Base-by-base conservation (phyloP, 1,139 yeast species). In the Schizosaccharomyces versatilis region DNA sequence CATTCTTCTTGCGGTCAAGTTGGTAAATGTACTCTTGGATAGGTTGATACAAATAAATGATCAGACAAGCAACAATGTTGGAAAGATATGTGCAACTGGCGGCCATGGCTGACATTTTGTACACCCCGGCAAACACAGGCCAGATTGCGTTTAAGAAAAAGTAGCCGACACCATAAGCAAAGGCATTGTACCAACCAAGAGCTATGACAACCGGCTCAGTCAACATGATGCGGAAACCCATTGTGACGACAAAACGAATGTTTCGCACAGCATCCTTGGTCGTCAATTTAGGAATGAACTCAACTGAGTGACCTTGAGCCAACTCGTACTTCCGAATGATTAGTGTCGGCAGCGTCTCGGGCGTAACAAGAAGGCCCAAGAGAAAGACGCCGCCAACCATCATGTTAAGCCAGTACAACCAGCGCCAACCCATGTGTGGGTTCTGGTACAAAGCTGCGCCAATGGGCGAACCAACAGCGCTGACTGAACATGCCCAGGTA, bases 161-260 rank as follows among this genome's bases (percentile, higher is more conserved):
- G 32, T 52, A 88, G 57, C 88, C 73, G 60, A 85, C 72, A 36
- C 95, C 84, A 70, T 88, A 86, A 63, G 86, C 81, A 66, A 86
- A 75, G 55, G 95, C 84, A 65, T 88, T 94, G 68, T 84, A 88
- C 57, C 78, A 17, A 14, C 95, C 85, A 67, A 86, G 76, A 61
- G 83, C 69, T 60, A 80, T 86, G 62, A 88, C 75, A 41, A 86
- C 94, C 2, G 94, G 93, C 67, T 86, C 95, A 53, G 82, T 74
- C 41, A 76, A 67, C 36, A 77, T 77, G 62, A 88, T 81, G 62
- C 76, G 79, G 60, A 83, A 67, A 1, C 95, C 58, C 56, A 52
- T 54, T 14, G 56, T 52, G 6, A 47, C 40, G 39, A 54, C 54
- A 36, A 54, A 54, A 15, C 48, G 42, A 7, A 54, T 52, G 19